Percentiles rank a stretch among this genome's conserved stretches.
These are phyloP conservation scores for Sporormia fimetaria DNA, from an alignment of 495 filamentous ascomycete genomes.

Conservation along the genomic window DNA sequence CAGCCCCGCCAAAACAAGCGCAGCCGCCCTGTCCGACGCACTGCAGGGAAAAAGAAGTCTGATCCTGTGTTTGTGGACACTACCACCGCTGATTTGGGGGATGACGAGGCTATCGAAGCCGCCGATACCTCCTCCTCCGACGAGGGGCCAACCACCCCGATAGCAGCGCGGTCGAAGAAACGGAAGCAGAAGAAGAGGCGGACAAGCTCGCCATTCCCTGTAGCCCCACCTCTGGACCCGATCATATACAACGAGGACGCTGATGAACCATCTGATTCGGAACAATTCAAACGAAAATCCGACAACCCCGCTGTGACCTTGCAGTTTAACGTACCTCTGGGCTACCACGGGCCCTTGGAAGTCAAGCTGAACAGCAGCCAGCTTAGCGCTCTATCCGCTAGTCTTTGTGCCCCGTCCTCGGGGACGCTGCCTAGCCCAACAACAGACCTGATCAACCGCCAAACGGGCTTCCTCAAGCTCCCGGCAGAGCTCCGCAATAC, in stretches of 20 bases:
- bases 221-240: slow-evolving; percentile 18
- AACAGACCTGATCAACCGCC: background rate
- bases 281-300: slow-evolving; percentile 7
- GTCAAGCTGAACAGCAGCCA: slow-evolving; percentile 19
- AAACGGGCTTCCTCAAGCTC: slow-evolving; percentile 29
- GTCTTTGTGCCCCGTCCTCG: too few relatives aligned
- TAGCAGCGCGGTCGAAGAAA: slow-evolving; percentile 3
- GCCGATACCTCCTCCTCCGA: too few relatives aligned
- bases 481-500: slow-evolving; percentile 34
- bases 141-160: too few relatives aligned
- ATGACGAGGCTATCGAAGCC: slow-evolving; percentile 19
- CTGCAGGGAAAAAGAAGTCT: slow-evolving; percentile 14
- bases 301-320: slow-evolving; percentile 10
- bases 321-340: slow-evolving; percentile 28
- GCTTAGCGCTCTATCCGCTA: background rate
- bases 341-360: slow-evolving; percentile 26
- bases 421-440: background rate
- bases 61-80: slow-evolving; percentile 15
- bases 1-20: slow-evolving; percentile 13
- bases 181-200: slow-evolving; percentile 12
- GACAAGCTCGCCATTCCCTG: slow-evolving; percentile 18
- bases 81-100: slow-evolving; percentile 18
- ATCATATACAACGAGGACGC: slow-evolving; percentile 17
- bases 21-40: slow-evolving; percentile 19
- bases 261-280: slow-evolving; percentile 9